Percentiles rank a stretch among this genome's conserved stretches.
phyloP scores from a whole-genome alignment of 2,329 filamentous ascomycete species.

The Ophiostoma ips region DNA sequence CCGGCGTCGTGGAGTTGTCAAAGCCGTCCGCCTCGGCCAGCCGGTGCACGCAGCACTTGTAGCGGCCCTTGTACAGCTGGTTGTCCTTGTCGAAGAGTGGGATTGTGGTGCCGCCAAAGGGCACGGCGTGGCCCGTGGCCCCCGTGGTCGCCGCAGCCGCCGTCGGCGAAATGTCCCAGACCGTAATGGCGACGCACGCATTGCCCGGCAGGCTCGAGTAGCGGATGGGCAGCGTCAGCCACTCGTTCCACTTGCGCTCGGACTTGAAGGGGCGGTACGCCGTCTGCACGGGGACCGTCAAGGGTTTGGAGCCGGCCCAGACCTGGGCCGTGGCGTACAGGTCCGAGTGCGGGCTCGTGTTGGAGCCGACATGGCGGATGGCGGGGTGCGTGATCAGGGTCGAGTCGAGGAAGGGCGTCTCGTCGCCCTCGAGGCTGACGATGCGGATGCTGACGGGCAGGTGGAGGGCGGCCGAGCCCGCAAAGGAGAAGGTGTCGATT shows the following conservation, averaged over 20 bases:
- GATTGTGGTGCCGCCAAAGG: conserved; percentile 89
- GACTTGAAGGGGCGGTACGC: conserved; percentile 82
- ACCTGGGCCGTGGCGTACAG: conserved; percentile 87
- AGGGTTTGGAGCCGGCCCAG: conserved; percentile 89
- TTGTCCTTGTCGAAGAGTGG: conserved; percentile 86
- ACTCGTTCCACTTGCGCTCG: conserved; percentile 78
- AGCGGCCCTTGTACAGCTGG: conserved; percentile 77
- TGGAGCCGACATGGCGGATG: conserved; percentile 76
- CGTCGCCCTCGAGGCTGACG: conserved; percentile 64
- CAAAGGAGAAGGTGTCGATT: conserved; percentile 96
- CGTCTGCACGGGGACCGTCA: conserved; percentile 85
- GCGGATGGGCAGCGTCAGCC: conserved; percentile 75
- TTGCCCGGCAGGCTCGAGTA: conserved; percentile 73
- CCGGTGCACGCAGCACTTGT: conserved; percentile 79
- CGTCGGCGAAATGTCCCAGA: conserved; percentile 85
- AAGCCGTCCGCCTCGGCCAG: conserved; percentile 75
- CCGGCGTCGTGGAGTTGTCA: conserved; percentile 65
- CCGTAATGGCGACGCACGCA: conserved; percentile 75
- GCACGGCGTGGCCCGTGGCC: conserved; percentile 62
- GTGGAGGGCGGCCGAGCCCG: conserved; percentile 71
- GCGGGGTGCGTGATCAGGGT: conserved; percentile 66
- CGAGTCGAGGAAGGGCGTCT: conserved; percentile 61
- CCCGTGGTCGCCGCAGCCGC: conserved; percentile 30
- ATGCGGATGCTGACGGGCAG: conserved; percentile 56
- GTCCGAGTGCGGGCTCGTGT: conserved; percentile 64